A percentile compares a stretch with the other conserved stretches of the same genome.
Conservation (phyloP, 257 asterid genomes). For the Ilex aquifolium region DNA sequence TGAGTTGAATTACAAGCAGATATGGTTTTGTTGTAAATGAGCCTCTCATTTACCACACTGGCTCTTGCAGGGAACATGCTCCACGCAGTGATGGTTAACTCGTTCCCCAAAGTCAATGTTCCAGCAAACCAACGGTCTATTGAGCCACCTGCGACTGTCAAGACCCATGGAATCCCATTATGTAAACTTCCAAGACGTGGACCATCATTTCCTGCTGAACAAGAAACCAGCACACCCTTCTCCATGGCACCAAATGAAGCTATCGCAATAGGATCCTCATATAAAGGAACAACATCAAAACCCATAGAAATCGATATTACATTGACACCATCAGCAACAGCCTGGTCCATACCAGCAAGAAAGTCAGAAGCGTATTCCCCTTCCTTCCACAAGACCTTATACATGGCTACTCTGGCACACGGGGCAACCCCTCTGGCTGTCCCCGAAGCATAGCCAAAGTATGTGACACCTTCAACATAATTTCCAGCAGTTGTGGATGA, state of each 20-base stretch:
- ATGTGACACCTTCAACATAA: neutral
- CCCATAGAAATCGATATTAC: constrained; percentile 36
- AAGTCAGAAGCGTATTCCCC: constrained; percentile 34
- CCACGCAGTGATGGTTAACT: constrained; percentile 22
- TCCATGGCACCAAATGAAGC: constrained; percentile 16
- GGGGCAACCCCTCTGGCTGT: neutral
- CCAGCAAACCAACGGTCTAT: constrained; percentile 22
- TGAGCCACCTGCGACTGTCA: constrained; percentile 22
- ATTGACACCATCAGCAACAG: constrained; percentile 7
- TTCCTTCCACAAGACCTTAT: constrained; percentile 10
- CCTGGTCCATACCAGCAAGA: constrained; percentile 50
- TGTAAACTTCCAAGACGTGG: constrained; percentile 17
- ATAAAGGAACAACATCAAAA: constrained; percentile 4
- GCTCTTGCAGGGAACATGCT: constrained; percentile 24
- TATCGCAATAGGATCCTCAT: constrained; percentile 36
- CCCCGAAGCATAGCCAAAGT: neutral
- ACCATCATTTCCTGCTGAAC: constrained; percentile 52
- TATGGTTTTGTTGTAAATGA: constrained; percentile 21
- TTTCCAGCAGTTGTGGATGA: neutral
- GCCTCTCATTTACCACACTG: constrained; percentile 1
- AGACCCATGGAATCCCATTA: constrained; percentile 41
- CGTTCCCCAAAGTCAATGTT: constrained; percentile 28
- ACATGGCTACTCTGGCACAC: neutral
- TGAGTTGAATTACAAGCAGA: constrained; percentile 25
- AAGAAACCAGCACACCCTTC: constrained; percentile 45